Conservation (phyloP, 176 grass and related monocot species). For the Ampelocalamus luodianensis region DNA sequence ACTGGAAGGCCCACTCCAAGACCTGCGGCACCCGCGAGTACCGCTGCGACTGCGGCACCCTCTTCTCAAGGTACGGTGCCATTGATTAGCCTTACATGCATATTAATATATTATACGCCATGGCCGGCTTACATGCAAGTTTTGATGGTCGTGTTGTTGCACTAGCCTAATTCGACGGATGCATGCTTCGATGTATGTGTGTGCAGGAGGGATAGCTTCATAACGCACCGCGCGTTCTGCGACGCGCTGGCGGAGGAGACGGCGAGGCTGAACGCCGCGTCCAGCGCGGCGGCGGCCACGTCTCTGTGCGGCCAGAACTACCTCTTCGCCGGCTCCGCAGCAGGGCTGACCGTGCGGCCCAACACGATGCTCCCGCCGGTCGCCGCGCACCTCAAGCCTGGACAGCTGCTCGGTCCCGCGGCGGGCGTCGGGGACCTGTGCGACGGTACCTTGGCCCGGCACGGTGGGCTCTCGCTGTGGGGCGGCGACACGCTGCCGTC, state of each 20-base stretch:
- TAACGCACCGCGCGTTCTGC: slow-evolving; percentile 91
- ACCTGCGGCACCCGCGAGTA: slow-evolving; percentile 92
- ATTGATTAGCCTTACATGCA: not conserved
- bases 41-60: slow-evolving; percentile 83
- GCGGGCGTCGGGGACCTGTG: slow-evolving; percentile 34
- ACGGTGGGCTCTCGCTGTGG: slow-evolving; percentile 52
- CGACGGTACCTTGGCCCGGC: slow-evolving; percentile 23
- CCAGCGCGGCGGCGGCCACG: slow-evolving; percentile 23
- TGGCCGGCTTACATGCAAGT: not conserved
- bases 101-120: not conserved
- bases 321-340: slow-evolving; percentile 39
- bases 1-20: slow-evolving; percentile 97
- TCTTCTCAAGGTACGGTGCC: slow-evolving; percentile 67
- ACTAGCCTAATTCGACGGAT: not conserved
- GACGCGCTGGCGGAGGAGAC: slow-evolving; percentile 86
- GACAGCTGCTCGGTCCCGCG: slow-evolving; percentile 23
- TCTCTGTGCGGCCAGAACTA: slow-evolving; percentile 36
- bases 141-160: not conserved
- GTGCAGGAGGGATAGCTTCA: slow-evolving; percentile 82
- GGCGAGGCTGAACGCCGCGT: slow-evolving; percentile 57
- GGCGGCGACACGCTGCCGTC: slow-evolving; percentile 32
- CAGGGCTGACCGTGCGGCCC: slow-evolving; percentile 1
- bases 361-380: slow-evolving; percentile 47
- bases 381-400: slow-evolving; percentile 38
- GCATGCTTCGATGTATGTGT: not conserved